phyloP scores from a whole-genome alignment of 192 early-diverging fungal species.

The Oehlia diaphana region DNA sequence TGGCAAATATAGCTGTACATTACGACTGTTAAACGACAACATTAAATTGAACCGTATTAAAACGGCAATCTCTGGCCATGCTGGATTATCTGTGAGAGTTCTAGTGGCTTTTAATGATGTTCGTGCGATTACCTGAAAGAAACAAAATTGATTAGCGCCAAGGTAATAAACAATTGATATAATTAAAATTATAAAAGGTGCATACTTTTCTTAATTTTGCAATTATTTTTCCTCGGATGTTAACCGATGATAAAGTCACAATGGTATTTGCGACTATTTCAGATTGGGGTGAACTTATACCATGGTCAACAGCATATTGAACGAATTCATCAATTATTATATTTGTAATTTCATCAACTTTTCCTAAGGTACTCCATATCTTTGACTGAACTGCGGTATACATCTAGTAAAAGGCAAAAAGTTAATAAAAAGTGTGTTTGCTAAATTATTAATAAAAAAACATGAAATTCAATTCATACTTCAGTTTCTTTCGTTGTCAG shows the following conservation, averaged over 20 bases:
- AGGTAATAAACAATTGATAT: background rate
- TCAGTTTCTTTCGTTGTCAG: slow-evolving; percentile 80
- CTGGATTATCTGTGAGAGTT: slow-evolving; percentile 75
- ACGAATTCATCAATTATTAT: slow-evolving; percentile 80
- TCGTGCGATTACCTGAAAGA: slow-evolving; percentile 61
- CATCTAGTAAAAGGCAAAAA: slow-evolving; percentile 52
- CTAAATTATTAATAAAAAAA: slow-evolving; percentile 3
- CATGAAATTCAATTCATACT: slow-evolving; percentile 36
- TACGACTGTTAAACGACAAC: slow-evolving; percentile 83
- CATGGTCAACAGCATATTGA: slow-evolving; percentile 76
- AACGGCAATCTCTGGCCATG: slow-evolving; percentile 93
- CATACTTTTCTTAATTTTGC: slow-evolving; percentile 71
- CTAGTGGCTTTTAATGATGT: slow-evolving; percentile 74
- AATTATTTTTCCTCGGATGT: slow-evolving; percentile 82
- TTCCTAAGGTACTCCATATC: slow-evolving; percentile 79
- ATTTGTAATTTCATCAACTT: slow-evolving; percentile 80
- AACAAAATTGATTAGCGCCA: background rate
- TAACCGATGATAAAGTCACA: slow-evolving; percentile 76
- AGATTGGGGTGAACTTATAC: slow-evolving; percentile 73
- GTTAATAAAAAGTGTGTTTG: background rate
- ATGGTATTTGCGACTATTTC: slow-evolving; percentile 88
- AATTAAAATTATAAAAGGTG: background rate
- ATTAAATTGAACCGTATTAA: slow-evolving; percentile 86
- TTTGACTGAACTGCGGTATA: slow-evolving; percentile 83
- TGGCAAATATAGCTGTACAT: slow-evolving; percentile 76